Evolutionary conservation across 1,284 basidiomycete species (phyloP).

Genomic region (Coriolopsis trogii): DNA sequence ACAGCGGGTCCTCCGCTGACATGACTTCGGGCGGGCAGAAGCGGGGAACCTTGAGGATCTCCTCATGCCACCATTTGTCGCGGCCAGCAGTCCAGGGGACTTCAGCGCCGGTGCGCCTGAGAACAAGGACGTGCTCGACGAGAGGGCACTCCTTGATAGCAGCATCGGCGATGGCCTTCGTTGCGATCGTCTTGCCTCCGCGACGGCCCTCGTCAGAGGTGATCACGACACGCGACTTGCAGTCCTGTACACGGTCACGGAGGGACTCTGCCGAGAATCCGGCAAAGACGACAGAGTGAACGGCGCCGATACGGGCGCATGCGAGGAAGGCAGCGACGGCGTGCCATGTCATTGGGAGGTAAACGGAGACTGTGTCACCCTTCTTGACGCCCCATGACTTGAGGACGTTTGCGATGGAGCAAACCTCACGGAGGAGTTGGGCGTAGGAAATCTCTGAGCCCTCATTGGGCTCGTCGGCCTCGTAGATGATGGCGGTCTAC

Average conservation of each 20-base stretch:
- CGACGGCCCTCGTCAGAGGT: constrained; percentile 95
- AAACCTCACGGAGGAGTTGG: constrained; percentile 91
- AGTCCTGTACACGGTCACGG: constrained; percentile 92
- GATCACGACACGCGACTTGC: constrained; percentile 88
- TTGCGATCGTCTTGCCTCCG: constrained; percentile 94
- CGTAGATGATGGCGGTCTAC: constrained; percentile 95
- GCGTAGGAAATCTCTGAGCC: constrained; percentile 80
- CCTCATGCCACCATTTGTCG: constrained; percentile 98
- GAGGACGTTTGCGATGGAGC: constrained; percentile 90
- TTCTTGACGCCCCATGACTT: constrained; percentile 91
- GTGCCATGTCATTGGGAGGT: constrained; percentile 91
- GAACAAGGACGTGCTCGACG: constrained; percentile 92
- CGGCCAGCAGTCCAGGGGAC: constrained; percentile 86
- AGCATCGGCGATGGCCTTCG: constrained; percentile 94
- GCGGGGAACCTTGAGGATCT: constrained; percentile 79
- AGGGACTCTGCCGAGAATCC: constrained; percentile 98
- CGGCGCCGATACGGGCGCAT: constrained; percentile 94
- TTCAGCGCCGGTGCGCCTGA: constrained; percentile 85
- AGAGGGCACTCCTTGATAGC: constrained; percentile 85
- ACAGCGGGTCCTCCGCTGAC: constrained; percentile 91
- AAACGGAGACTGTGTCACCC: constrained; percentile 94
- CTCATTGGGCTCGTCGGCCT: constrained; percentile 92
- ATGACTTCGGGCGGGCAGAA: constrained; percentile 92
- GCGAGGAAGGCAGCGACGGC: constrained; percentile 95
- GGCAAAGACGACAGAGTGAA: constrained; percentile 99